These are phyloP conservation scores for Grosmannia serpens DNA, from an alignment of 2,329 filamentous ascomycete genomes.

Conservation along the genomic window DNA sequence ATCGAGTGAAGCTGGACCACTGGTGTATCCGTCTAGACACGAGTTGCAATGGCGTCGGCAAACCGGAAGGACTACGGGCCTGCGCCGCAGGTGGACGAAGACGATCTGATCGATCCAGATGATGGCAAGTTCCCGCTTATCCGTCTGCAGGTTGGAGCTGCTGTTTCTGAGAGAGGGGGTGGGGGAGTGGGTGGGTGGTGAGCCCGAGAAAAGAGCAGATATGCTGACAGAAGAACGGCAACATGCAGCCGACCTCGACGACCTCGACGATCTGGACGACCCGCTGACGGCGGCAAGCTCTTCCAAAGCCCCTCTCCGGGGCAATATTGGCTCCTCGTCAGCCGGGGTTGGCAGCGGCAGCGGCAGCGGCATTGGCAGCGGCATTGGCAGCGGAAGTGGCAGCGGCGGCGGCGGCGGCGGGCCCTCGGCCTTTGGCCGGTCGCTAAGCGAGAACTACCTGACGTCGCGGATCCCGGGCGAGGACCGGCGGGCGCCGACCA, in stretches of 20 bases:
- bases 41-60: slow-evolving; percentile 30
- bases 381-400: neutral
- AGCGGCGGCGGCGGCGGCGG: neutral
- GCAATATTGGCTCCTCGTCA: slow-evolving; percentile 57
- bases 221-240: neutral
- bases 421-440: slow-evolving; percentile 29
- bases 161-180: no score
- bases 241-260: slow-evolving; percentile 64
- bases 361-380: neutral
- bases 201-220: no score
- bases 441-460: slow-evolving; percentile 67
- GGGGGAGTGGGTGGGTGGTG: neutral
- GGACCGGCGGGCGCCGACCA: slow-evolving; percentile 76
- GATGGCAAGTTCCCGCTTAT: slow-evolving; percentile 42
- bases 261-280: slow-evolving; percentile 91
- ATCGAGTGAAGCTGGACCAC: neutral
- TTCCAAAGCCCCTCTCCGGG: slow-evolving; percentile 69
- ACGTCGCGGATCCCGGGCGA: slow-evolving; percentile 86
- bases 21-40: neutral
- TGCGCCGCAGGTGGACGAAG: slow-evolving; percentile 46
- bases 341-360: neutral
- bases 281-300: slow-evolving; percentile 55
- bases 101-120: slow-evolving; percentile 69
- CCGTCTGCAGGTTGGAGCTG: no score
- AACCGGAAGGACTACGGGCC: slow-evolving; percentile 45